These are phyloP conservation scores for Chlorella vulgaris DNA, from an alignment of 139 green algal genomes.

Conservation along the genomic window DNA sequence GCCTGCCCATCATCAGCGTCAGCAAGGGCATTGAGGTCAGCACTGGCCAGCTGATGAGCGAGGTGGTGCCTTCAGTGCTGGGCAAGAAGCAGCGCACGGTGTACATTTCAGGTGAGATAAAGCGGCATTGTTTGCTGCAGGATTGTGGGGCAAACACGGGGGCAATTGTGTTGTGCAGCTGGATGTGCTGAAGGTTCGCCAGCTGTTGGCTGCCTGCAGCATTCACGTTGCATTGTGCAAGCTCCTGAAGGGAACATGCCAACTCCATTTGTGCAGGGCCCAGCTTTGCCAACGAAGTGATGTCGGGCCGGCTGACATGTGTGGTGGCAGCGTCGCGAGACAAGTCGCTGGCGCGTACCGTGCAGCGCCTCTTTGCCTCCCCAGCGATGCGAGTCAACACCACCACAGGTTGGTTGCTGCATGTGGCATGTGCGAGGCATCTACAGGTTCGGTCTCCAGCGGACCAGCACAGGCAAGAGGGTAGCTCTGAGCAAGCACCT, in stretches of 20 bases:
- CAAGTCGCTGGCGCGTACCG: slow-evolving; percentile 45
- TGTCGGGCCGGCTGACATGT: slow-evolving; percentile 79
- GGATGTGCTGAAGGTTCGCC: too few relatives aligned
- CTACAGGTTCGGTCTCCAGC: too few relatives aligned
- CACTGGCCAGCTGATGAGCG: slow-evolving; percentile 89
- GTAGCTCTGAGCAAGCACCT: too few relatives aligned
- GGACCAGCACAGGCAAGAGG: too few relatives aligned
- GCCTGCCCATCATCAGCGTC: slow-evolving; percentile 92
- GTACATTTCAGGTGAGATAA: slow-evolving; percentile 54
- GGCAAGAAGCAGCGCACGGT: slow-evolving; percentile 82
- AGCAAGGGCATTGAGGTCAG: slow-evolving; percentile 91
- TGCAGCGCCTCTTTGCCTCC: slow-evolving; percentile 90
- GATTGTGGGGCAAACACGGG: too few relatives aligned
- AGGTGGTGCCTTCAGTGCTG: slow-evolving; percentile 90
- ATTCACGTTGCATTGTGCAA: neutral
- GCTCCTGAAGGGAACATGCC: neutral
- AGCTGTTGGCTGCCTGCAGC: neutral
- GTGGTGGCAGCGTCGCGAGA: slow-evolving; percentile 89
- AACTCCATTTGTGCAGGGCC: slow-evolving; percentile 63
- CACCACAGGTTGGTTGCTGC: slow-evolving; percentile 43
- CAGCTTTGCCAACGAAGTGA: slow-evolving; percentile 93
- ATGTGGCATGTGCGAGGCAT: neutral
- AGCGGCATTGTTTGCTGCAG: neutral
- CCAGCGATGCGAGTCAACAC: slow-evolving; percentile 93
- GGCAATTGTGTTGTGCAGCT: too few relatives aligned